Conservation (phyloP, 2,329 filamentous ascomycete genomes). For the Curvularia hawaiiensis region DNA sequence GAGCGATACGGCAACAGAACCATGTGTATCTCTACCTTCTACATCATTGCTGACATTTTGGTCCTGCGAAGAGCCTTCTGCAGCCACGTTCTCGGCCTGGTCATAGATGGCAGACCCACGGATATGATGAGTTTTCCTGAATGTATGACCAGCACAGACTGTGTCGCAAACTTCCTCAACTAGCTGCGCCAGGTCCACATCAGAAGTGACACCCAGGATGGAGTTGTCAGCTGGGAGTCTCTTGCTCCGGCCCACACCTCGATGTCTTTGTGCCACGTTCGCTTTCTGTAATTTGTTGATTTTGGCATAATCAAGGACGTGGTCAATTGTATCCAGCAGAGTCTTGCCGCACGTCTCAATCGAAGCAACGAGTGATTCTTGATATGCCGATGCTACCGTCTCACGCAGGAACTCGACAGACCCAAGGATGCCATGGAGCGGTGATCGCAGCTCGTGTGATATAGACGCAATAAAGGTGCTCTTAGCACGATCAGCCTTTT, state of each 20-base stretch:
- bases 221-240: slow-evolving; percentile 36
- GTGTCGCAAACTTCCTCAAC: slow-evolving; percentile 62
- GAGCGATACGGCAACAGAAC: slow-evolving; percentile 36
- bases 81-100: slow-evolving; percentile 22
- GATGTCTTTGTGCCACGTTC: slow-evolving; percentile 23
- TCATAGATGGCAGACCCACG: slow-evolving; percentile 32
- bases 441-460: slow-evolving; percentile 58
- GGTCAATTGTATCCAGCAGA: slow-evolving; percentile 49
- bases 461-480: slow-evolving; percentile 51
- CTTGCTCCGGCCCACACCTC: slow-evolving; percentile 27
- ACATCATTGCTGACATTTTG: slow-evolving; percentile 7
- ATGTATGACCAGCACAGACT: slow-evolving; percentile 57
- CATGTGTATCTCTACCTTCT: slow-evolving; percentile 25
- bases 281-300: slow-evolving; percentile 43
- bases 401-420: slow-evolving; percentile 42
- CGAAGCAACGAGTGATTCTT: slow-evolving; percentile 49
- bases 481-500: slow-evolving; percentile 44
- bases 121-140: slow-evolving; percentile 39
- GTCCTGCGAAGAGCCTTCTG: slow-evolving; percentile 20
- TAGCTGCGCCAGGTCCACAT: slow-evolving; percentile 37
- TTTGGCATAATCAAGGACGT: slow-evolving; percentile 46
- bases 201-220: slow-evolving; percentile 37
- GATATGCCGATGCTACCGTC: slow-evolving; percentile 35
- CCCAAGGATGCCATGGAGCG: slow-evolving; percentile 65
- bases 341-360: slow-evolving; percentile 47